phyloP scores from a whole-genome alignment of 108 stramenopile species.

The Nitzschia sp. region DNA sequence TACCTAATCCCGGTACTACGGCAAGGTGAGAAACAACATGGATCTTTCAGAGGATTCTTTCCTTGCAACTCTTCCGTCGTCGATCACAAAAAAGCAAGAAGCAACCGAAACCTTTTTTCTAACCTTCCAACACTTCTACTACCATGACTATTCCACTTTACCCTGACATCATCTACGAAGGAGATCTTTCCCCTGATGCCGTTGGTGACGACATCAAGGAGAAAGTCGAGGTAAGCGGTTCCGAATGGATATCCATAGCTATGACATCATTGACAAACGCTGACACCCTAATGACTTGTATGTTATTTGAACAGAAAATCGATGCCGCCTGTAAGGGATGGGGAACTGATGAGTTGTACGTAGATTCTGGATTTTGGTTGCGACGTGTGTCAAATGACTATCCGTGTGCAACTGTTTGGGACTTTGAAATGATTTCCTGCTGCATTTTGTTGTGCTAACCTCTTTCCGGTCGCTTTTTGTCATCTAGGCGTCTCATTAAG shows the following conservation, averaged over 20 bases:
- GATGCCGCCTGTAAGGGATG: conserved; percentile 34
- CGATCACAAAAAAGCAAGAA: too few species aligned
- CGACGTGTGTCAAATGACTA: background rate
- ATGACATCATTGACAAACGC: conserved; percentile 15
- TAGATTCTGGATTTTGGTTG: background rate
- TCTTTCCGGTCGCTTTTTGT: background rate
- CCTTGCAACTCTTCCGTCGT: too few species aligned
- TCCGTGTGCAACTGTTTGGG: background rate
- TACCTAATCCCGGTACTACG: too few species aligned
- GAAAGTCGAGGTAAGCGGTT: conserved; percentile 14
- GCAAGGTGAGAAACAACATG: too few species aligned
- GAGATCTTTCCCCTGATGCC: conserved; percentile 46
- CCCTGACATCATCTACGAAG: conserved; percentile 36
- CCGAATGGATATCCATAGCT: background rate
- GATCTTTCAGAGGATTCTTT: too few species aligned
- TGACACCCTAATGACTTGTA: conserved; percentile 26
- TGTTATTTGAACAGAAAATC: conserved; percentile 24
- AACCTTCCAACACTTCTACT: too few species aligned
- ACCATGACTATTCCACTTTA: conserved; percentile 46
- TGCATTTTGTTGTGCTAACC: background rate
- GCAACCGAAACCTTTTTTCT: too few species aligned
- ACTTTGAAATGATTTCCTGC: background rate
- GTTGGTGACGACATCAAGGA: conserved; percentile 43
- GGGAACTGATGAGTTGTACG: conserved; percentile 32
- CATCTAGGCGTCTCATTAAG: conserved; percentile 32